Base-by-base conservation (phyloP, 2,329 filamentous ascomycete species). In the Apiospora rasikravindrae region DNA sequence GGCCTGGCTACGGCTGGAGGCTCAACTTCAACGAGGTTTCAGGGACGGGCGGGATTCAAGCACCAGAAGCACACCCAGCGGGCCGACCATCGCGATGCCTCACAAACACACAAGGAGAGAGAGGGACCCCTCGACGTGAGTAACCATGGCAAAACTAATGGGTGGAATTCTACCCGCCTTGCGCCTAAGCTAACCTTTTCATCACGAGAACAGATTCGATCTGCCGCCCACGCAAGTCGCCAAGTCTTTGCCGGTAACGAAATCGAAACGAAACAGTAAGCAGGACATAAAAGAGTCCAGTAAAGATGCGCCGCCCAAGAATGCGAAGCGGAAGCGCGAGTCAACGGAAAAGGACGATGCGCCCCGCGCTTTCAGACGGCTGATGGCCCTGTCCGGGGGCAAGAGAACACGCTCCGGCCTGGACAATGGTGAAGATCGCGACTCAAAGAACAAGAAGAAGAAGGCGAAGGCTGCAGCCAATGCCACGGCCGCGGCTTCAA, bases 301-400 rank as follows among this genome's bases (percentile, higher is more conserved):
- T 73, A 76, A 76, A 73, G 77, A 73, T 73, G 77, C 74, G 64
- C 70, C 71, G 45, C 73, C 77, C 72, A 81, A 57, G 81, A 86
- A 82, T 80, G 74, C 78, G 69, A 87, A 87, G 76, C 84, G 83
- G 83, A 91, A 87, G 83, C 80, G 83, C 73, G 81, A 80, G 45
- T 78, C 74, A 64, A 77, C 81, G 69, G 82, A 81, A 42, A 85
- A 88, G 51, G 91, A 97, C 80, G 96, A 98, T 83, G 95, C 93
- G 1, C 96, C 96, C 0, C 93, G 94, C 76, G 94, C 93, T 1
- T 99, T 99, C 82, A 90, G 90, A 74, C 91, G 95, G 16, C 84
- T 98, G 74, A 96, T 98, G 93, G 90, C 93, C 45, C 89, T 91
- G 75, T 89, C 92, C 53, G 82, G 85, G 22, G 87, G 89, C n/a